Evolutionary conservation across 2,329 filamentous ascomycete genomes (phyloP).

Genomic region (Pseudomassariella vexata): DNA sequence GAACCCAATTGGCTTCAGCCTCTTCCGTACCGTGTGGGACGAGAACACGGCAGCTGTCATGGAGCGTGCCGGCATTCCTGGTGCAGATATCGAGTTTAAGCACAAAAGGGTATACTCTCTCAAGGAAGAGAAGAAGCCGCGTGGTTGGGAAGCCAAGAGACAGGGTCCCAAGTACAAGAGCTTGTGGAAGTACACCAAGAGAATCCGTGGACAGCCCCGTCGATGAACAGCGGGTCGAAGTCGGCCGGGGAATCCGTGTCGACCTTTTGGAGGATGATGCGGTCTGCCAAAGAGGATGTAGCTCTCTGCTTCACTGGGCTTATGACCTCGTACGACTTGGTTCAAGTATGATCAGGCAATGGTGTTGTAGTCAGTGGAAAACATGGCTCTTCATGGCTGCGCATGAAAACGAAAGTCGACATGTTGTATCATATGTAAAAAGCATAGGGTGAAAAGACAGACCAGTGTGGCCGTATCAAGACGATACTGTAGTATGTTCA

Average conservation of each 20-base stretch:
- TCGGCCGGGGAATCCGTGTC: neutral
- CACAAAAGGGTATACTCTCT: slow-evolving; percentile 67
- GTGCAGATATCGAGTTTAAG: slow-evolving; percentile 79
- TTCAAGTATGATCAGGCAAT: neutral
- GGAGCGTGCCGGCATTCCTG: slow-evolving; percentile 67
- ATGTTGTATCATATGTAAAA: slow-evolving; percentile 10
- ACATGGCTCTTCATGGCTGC: too few relatives aligned
- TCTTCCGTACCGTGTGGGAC: slow-evolving; percentile 91
- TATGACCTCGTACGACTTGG: neutral
- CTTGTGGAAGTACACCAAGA: slow-evolving; percentile 60
- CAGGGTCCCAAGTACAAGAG: slow-evolving; percentile 59
- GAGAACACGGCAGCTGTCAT: slow-evolving; percentile 83
- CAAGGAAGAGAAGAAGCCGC: slow-evolving; percentile 54
- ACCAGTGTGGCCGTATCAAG: slow-evolving; percentile 3
- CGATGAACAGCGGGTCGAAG: slow-evolving; percentile 6
- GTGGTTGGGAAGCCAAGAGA: slow-evolving; percentile 62
- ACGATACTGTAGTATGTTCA: slow-evolving; percentile 1
- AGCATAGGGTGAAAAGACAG: slow-evolving; percentile 5
- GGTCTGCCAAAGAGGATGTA: neutral
- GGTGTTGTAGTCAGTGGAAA: too few relatives aligned
- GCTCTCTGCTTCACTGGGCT: neutral
- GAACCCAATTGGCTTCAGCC: slow-evolving; percentile 70
- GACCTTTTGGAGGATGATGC: neutral
- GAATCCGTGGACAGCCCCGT: slow-evolving; percentile 31
- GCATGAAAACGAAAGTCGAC: neutral